Percentiles rank a stretch among this genome's conserved stretches.
Evolutionary conservation across 169 alveolate species (phyloP).

Genomic region (Miamiensis avidus): DNA sequence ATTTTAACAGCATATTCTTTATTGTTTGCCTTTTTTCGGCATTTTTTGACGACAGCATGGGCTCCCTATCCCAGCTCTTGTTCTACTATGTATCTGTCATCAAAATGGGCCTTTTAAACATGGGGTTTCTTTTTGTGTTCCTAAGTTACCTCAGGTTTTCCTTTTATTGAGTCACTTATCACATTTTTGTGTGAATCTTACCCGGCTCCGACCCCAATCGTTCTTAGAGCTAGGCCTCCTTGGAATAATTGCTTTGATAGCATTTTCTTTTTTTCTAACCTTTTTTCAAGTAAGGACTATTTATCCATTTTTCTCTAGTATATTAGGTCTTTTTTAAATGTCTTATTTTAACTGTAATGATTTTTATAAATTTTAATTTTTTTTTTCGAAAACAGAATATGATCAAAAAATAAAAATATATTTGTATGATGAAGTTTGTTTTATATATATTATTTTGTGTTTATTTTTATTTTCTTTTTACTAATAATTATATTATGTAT

Average conservation of each 20-base stretch:
- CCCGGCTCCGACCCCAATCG: background rate
- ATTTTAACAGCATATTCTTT: conserved; percentile 57
- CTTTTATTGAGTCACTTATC: no score
- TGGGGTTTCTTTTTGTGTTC: background rate
- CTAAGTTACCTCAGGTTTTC: background rate
- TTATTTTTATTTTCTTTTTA: no score
- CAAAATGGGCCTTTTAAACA: background rate
- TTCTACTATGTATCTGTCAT: background rate
- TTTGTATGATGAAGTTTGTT: no score
- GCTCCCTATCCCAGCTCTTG: conserved; percentile 28
- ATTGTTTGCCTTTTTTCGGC: conserved; percentile 33
- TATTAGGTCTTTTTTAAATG: no score
- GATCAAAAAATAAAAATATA: no score
- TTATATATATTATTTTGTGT: no score
- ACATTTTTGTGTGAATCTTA: no score
- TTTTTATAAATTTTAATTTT: no score
- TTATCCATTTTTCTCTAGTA: no score
- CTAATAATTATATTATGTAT: no score
- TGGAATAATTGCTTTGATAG: background rate
- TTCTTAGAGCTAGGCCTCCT: background rate
- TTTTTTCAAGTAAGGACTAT: background rate
- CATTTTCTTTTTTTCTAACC: background rate
- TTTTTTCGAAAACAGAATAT: no score
- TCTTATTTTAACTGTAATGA: no score
- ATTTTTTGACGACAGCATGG: conserved; percentile 49